Conservation (phyloP, 2,329 filamentous ascomycete genomes). For the Fusarium brevicatenulatum region DNA sequence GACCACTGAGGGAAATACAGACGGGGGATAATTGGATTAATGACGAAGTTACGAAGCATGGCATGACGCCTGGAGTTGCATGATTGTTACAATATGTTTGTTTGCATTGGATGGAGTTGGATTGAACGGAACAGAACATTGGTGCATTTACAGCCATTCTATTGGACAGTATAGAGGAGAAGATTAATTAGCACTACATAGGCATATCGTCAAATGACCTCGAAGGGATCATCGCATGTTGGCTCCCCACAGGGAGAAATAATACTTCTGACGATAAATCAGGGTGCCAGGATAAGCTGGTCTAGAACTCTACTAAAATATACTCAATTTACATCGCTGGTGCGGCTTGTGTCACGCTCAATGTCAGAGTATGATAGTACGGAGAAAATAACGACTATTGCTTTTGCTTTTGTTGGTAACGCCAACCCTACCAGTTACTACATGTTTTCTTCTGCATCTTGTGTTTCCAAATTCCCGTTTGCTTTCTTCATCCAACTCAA, state of each 20-base stretch:
- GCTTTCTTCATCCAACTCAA: too few relatives aligned
- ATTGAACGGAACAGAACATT: slow-evolving; percentile 13
- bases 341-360: too few relatives aligned
- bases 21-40: not conserved
- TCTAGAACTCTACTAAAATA: not conserved
- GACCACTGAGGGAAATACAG: not conserved
- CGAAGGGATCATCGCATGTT: not conserved
- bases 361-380: too few relatives aligned
- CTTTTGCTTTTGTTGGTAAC: too few relatives aligned
- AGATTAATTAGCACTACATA: slow-evolving; percentile 3
- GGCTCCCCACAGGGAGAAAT: not conserved
- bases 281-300: not conserved
- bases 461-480: too few relatives aligned
- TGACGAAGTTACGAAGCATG: slow-evolving; percentile 39
- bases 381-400: too few relatives aligned
- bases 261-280: not conserved
- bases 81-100: not conserved
- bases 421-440: too few relatives aligned
- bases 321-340: not conserved
- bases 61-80: slow-evolving; percentile 30
- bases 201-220: not conserved
- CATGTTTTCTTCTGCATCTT: too few relatives aligned
- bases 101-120: slow-evolving; percentile 32
- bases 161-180: not conserved
- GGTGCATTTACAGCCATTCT: slow-evolving; percentile 10